Percentiles rank a stretch among this genome's conserved stretches.
phyloP scores from a whole-genome alignment of 1,284 basidiomycete genomes.

The Somion occarium region DNA sequence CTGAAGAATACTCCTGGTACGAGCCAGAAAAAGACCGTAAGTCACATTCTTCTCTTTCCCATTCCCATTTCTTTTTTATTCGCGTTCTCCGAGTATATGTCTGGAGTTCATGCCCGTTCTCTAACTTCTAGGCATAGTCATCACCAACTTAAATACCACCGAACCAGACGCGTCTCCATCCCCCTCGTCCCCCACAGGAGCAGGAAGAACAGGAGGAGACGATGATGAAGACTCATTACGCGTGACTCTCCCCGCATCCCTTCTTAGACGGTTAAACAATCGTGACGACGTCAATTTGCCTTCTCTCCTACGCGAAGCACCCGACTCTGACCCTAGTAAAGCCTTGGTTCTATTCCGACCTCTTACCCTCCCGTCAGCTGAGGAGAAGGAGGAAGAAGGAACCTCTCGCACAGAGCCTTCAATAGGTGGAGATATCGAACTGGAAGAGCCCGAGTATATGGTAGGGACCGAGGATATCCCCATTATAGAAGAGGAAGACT shows the following conservation, averaged over 20 bases:
- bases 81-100: background rate
- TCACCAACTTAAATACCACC: conserved; percentile 58
- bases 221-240: conserved; percentile 18
- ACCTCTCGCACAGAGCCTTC: background rate
- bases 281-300: conserved; percentile 11
- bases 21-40: conserved; percentile 65
- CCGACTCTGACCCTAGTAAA: conserved; percentile 27
- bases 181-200: background rate
- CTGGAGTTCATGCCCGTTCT: background rate
- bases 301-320: conserved; percentile 12
- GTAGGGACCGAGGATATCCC: background rate
- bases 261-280: conserved; percentile 36
- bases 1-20: conserved; percentile 50
- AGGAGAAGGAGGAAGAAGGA: background rate
- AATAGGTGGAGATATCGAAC: too few relatives aligned
- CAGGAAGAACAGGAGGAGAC: conserved; percentile 21
- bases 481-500: background rate
- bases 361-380: conserved; percentile 19
- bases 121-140: conserved; percentile 44
- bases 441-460: background rate
- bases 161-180: conserved; percentile 16
- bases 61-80: background rate
- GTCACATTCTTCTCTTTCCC: conserved; percentile 27
- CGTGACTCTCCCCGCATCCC: conserved; percentile 39
- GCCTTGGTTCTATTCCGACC: conserved; percentile 60